Evolutionary conservation across 164 flowering plant genomes (phyloP).

Genomic region (Akebia trifoliata): DNA sequence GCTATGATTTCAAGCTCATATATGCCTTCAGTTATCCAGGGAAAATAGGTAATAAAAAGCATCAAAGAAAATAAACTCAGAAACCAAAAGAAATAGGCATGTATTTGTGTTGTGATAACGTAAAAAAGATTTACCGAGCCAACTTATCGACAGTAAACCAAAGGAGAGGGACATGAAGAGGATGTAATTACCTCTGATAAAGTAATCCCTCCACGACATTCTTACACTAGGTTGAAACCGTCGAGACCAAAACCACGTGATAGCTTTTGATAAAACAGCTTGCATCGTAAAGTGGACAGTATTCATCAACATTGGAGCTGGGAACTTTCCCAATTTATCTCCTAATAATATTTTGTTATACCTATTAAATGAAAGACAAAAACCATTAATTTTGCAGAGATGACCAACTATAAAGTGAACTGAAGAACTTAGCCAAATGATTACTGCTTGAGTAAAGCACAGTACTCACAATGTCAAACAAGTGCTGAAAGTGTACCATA

Average conservation of each 20-base stretch:
- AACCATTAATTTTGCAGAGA: constrained; percentile 3
- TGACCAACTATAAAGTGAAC: neutral
- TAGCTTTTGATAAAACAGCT: constrained; percentile 77
- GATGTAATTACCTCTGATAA: constrained; percentile 54
- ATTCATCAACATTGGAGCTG: constrained; percentile 98
- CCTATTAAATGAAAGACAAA: constrained; percentile 30
- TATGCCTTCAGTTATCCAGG: neutral
- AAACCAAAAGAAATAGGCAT: neutral
- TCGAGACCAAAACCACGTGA: constrained; percentile 65
- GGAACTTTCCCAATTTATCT: constrained; percentile 89
- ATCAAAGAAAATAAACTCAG: neutral
- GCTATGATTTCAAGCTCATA: constrained; percentile 4
- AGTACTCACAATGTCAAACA: constrained; percentile 83
- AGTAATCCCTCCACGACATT: constrained; percentile 94
- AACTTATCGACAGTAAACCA: constrained; percentile 4
- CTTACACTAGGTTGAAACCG: constrained; percentile 50
- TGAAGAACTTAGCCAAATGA: constrained; percentile 1
- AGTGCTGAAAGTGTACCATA: constrained; percentile 90
- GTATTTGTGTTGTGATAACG: neutral
- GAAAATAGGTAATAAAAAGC: neutral
- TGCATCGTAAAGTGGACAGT: constrained; percentile 92
- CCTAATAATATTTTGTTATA: constrained; percentile 90
- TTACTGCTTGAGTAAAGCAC: constrained; percentile 2
- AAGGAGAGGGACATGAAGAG: constrained; percentile 5
- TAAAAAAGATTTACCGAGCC: neutral